Evolutionary conservation across 495 filamentous ascomycete species (phyloP).

Genomic region (Sordaria brevicollis): DNA sequence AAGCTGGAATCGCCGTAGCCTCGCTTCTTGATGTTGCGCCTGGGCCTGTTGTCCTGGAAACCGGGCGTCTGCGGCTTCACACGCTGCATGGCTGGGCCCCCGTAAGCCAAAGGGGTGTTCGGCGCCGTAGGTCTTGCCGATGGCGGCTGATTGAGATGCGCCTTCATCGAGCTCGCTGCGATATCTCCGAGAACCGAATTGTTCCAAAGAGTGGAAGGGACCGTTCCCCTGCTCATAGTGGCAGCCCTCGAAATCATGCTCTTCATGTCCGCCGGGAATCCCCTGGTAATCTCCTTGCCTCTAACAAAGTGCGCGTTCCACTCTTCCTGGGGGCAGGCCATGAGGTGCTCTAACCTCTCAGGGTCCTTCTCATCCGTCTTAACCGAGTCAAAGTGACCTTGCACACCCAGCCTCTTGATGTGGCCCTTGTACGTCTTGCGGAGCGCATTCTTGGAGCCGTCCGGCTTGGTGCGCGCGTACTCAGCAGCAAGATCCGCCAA

Average conservation of each 20-base stretch:
- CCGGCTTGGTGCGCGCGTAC: constrained; percentile 43
- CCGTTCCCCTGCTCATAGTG: constrained; percentile 36
- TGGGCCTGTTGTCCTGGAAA: constrained; percentile 22
- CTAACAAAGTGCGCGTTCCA: constrained; percentile 40
- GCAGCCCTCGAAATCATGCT: constrained; percentile 31
- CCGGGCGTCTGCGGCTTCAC: constrained; percentile 16
- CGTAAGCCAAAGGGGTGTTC: constrained; percentile 28
- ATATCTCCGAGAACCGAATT: constrained; percentile 43
- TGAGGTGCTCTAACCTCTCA: constrained; percentile 34
- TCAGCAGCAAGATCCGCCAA: constrained; percentile 38
- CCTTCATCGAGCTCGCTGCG: constrained; percentile 23
- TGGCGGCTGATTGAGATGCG: constrained; percentile 17
- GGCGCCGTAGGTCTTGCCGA: constrained; percentile 33
- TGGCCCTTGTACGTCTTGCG: constrained; percentile 51
- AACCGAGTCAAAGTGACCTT: constrained; percentile 41
- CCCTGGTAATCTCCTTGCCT: constrained; percentile 47
- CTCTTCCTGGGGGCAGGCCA: constrained; percentile 42
- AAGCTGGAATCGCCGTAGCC: constrained; percentile 45
- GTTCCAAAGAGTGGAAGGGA: constrained; percentile 40
- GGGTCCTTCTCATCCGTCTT: constrained; percentile 32
- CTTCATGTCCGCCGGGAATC: constrained; percentile 24
- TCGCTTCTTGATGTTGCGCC: constrained; percentile 39
- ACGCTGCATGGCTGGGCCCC: constrained; percentile 7
- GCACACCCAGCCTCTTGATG: constrained; percentile 43
- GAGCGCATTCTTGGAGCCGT: constrained; percentile 46